phyloP scores from a whole-genome alignment of 805 yeast genomes.

The Metahyphopichia silvanorum region DNA sequence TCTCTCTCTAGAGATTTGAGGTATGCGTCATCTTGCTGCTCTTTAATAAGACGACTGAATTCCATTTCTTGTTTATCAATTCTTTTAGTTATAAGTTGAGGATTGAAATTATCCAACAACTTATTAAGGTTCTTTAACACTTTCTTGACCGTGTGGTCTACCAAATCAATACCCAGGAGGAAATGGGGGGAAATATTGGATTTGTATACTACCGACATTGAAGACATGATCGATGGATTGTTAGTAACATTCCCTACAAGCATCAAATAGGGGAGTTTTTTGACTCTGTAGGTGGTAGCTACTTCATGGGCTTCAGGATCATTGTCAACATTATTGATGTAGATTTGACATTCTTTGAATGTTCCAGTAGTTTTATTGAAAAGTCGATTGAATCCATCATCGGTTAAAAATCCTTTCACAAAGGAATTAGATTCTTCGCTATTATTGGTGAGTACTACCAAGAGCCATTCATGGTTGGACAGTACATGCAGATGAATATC shows the following conservation, averaged over 20 bases:
- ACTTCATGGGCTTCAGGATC: constrained; percentile 38
- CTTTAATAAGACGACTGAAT: constrained; percentile 32
- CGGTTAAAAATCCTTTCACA: constrained; percentile 8
- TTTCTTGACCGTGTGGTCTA: constrained; percentile 18
- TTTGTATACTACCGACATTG: constrained; percentile 37
- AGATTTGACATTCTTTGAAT: constrained; percentile 26
- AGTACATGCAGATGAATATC: constrained; percentile 25
- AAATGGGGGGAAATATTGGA: constrained; percentile 16
- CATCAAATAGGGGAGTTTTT: constrained; percentile 35
- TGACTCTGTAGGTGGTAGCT: constrained; percentile 26
- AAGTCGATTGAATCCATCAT: constrained; percentile 14
- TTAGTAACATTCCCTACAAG: constrained; percentile 34
- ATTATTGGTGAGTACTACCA: constrained; percentile 30
- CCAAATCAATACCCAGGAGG: constrained; percentile 11
- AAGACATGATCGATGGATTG: constrained; percentile 31
- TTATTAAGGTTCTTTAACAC: constrained; percentile 20
- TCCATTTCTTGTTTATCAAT: constrained; percentile 41
- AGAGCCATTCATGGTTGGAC: constrained; percentile 27
- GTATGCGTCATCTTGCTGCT: constrained; percentile 43
- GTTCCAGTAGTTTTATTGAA: constrained; percentile 27
- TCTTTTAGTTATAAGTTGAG: constrained; percentile 36
- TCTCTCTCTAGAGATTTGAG: constrained; percentile 46
- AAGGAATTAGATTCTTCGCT: constrained; percentile 16
- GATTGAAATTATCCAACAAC: constrained; percentile 26
- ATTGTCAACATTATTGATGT: constrained; percentile 25